These are phyloP conservation scores for Gossypium gossypioides DNA, from an alignment of 441 rosid genomes.

Conservation along the genomic window DNA sequence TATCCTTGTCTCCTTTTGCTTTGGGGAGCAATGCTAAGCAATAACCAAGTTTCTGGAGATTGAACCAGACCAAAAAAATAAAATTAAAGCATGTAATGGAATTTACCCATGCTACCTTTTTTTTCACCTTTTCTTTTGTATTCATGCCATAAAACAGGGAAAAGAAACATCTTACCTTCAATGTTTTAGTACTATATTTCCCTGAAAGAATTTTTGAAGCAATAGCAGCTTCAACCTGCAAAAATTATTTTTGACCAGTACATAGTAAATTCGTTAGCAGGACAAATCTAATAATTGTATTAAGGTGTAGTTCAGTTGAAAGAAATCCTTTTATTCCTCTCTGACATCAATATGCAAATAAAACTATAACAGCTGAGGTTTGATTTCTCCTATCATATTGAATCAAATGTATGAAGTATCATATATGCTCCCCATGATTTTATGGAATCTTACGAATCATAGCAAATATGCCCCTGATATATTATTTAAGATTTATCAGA, in stretches of 20 bases:
- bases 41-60: slow-evolving; percentile 57
- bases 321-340: background rate
- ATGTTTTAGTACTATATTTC: slow-evolving; percentile 41
- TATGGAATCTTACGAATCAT: background rate
- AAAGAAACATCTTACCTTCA: slow-evolving; percentile 33
- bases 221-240: slow-evolving; percentile 59
- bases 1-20: slow-evolving; percentile 62
- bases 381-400: background rate
- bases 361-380: background rate
- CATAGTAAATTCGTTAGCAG: slow-evolving; percentile 1
- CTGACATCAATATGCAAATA: background rate
- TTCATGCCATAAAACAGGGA: slow-evolving; percentile 4
- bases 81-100: background rate
- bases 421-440: background rate
- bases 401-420: background rate
- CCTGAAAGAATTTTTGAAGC: slow-evolving; percentile 49
- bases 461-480: background rate
- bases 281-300: background rate
- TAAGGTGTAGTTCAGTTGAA: background rate
- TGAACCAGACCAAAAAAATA: slow-evolving; percentile 5
- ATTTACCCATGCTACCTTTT: slow-evolving; percentile 3
- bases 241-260: background rate
- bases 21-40: slow-evolving; percentile 80
- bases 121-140: slow-evolving; percentile 6
- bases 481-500: background rate